These are phyloP conservation scores for Flaveria brownii DNA, from an alignment of 129 eudicot genomes.

Conservation along the genomic window DNA sequence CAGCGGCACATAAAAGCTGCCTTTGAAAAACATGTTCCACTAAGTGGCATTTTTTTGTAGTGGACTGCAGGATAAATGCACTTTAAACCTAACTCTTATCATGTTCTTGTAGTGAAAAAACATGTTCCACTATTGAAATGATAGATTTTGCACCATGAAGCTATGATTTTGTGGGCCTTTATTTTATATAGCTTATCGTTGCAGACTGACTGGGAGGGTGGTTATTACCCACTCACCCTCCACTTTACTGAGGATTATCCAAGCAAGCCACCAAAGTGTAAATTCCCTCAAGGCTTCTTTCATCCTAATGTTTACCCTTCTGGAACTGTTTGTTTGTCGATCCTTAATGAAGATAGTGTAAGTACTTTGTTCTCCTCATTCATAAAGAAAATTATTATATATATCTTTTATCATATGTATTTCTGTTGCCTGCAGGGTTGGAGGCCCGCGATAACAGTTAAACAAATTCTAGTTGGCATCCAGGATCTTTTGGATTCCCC, in stretches of 20 bases:
- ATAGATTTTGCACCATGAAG: not conserved
- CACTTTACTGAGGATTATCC: slow-evolving; percentile 82
- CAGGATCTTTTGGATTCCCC: slow-evolving; percentile 92
- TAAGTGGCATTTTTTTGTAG: not conserved
- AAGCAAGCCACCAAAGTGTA: slow-evolving; percentile 94
- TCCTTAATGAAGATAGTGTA: slow-evolving; percentile 89
- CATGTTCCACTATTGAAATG: not conserved
- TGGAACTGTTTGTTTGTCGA: slow-evolving; percentile 88
- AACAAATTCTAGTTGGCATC: slow-evolving; percentile 88
- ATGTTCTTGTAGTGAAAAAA: not conserved
- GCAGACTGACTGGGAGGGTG: slow-evolving; percentile 93
- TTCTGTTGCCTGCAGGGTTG: slow-evolving; percentile 54
- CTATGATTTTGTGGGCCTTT: slow-evolving; percentile 23
- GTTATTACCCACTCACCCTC: slow-evolving; percentile 66
- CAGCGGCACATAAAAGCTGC: not conserved
- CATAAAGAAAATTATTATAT: not conserved
- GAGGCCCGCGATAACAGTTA: slow-evolving; percentile 96
- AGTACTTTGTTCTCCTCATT: slow-evolving; percentile 28
- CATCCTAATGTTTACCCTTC: slow-evolving; percentile 97
- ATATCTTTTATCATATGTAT: not conserved
- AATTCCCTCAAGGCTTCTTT: slow-evolving; percentile 76
- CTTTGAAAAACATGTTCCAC: not conserved
- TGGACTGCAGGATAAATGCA: not conserved
- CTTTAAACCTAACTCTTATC: slow-evolving; percentile 4
- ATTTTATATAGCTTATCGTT: slow-evolving; percentile 17